These are phyloP conservation scores for Chlamydomonas reinhardtii DNA, from an alignment of 163 green algal species.

Conservation along the genomic window DNA sequence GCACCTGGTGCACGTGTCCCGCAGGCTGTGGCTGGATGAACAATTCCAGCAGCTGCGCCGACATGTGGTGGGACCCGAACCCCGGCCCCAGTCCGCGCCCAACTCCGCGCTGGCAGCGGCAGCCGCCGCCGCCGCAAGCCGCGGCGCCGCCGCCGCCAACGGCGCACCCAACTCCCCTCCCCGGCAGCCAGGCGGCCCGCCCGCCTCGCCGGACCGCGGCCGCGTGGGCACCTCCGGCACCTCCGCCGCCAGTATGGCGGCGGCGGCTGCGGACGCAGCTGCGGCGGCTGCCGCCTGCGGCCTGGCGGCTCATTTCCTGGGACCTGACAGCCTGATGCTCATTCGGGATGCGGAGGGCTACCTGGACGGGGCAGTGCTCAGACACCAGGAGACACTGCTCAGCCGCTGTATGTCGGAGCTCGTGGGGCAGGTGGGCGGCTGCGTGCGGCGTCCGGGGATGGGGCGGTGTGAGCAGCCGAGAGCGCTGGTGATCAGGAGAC, in stretches of 20 bases:
- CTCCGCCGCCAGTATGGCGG: neutral
- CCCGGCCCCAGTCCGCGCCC: neutral
- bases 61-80: neutral
- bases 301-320: neutral
- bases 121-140: neutral
- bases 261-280: neutral
- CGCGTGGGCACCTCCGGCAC: too few species aligned
- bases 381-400: slow-evolving; percentile 52
- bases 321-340: slow-evolving; percentile 12
- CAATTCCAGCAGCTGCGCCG: slow-evolving; percentile 30
- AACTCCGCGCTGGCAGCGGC: neutral
- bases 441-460: too few species aligned
- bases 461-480: too few species aligned
- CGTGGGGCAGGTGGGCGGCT: slow-evolving; percentile 39
- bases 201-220: neutral
- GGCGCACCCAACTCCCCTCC: neutral
- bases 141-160: neutral
- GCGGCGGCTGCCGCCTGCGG: neutral
- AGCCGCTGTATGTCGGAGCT: slow-evolving; percentile 52
- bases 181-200: too few species aligned
- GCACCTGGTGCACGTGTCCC: too few species aligned
- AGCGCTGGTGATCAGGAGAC: too few species aligned
- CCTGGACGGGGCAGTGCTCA: slow-evolving; percentile 39
- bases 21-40: slow-evolving; percentile 40
- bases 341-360: slow-evolving; percentile 43